Evolutionary conservation across 345 rosid genomes (phyloP).

Genomic region (Bretschneidera sinensis): DNA sequence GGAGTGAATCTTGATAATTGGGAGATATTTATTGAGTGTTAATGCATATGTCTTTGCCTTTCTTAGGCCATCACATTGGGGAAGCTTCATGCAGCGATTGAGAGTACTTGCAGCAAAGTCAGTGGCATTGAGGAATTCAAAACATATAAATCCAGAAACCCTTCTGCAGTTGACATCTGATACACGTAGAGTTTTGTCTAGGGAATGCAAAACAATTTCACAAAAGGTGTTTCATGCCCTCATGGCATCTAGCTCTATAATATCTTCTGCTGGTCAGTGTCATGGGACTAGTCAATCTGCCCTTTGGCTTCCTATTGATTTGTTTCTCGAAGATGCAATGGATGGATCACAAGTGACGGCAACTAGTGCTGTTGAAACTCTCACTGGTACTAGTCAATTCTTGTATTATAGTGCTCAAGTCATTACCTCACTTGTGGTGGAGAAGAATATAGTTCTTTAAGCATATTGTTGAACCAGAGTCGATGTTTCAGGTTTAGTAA

Average conservation of each 20-base stretch:
- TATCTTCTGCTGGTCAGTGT: conserved; percentile 60
- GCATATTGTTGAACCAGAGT: conserved; percentile 23
- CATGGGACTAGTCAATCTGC: conserved; percentile 64
- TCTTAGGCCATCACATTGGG: conserved; percentile 79
- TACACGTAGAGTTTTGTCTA: conserved; percentile 30
- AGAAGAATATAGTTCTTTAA: conserved; percentile 3
- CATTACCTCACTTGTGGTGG: conserved; percentile 10
- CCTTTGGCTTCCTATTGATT: conserved; percentile 92
- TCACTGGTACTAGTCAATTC: conserved; percentile 50
- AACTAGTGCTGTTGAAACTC: conserved; percentile 62
- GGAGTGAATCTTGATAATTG: not conserved
- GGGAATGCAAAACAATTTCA: conserved; percentile 45
- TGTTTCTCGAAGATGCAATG: conserved; percentile 90
- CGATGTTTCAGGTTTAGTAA: conserved; percentile 73
- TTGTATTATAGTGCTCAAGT: conserved; percentile 20
- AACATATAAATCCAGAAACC: conserved; percentile 47
- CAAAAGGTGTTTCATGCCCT: conserved; percentile 52
- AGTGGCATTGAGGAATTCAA: conserved; percentile 53
- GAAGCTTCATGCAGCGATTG: conserved; percentile 54
- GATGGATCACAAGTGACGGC: conserved; percentile 74
- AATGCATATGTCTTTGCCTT: not conserved
- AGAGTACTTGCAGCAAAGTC: conserved; percentile 63
- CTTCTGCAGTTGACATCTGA: conserved; percentile 61
- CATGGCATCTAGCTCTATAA: conserved; percentile 47
- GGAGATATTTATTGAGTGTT: conserved; percentile 7